Evolutionary conservation across 2,329 filamentous ascomycete species (phyloP).

Genomic region (Pestalotiopsis sp.): DNA sequence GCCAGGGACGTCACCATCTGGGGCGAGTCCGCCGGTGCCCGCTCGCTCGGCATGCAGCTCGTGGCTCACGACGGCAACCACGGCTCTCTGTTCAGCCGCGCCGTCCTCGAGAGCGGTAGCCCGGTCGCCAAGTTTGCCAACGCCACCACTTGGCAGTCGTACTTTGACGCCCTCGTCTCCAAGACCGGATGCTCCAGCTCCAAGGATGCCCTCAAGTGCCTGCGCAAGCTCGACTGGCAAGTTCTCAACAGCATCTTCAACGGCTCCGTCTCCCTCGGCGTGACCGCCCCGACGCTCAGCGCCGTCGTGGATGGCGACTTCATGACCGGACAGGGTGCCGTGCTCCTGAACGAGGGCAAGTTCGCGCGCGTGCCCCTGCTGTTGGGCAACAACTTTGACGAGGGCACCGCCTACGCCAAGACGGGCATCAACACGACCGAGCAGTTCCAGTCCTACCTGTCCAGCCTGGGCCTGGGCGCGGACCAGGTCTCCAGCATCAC

Average conservation of each 20-base stretch:
- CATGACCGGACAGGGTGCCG: slow-evolving; percentile 38
- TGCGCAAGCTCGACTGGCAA: slow-evolving; percentile 33
- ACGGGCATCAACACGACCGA: slow-evolving; percentile 56
- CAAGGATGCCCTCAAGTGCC: slow-evolving; percentile 31
- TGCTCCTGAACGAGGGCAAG: slow-evolving; percentile 25
- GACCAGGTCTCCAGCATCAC: not conserved
- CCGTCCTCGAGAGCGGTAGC: slow-evolving; percentile 52
- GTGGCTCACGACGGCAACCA: slow-evolving; percentile 55
- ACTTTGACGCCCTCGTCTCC: slow-evolving; percentile 32
- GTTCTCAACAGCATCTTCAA: slow-evolving; percentile 34
- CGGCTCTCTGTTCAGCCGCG: slow-evolving; percentile 55
- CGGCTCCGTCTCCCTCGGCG: slow-evolving; percentile 24
- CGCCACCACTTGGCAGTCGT: slow-evolving; percentile 19
- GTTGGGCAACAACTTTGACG: slow-evolving; percentile 36
- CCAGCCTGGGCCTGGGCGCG: slow-evolving; percentile 1
- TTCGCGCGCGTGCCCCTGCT: slow-evolving; percentile 38
- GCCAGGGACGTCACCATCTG: slow-evolving; percentile 51
- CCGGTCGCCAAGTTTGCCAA: slow-evolving; percentile 28
- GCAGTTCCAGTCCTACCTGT: slow-evolving; percentile 49
- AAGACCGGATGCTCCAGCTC: slow-evolving; percentile 26
- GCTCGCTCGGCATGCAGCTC: slow-evolving; percentile 52
- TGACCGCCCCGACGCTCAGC: slow-evolving; percentile 18
- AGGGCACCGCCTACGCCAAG: slow-evolving; percentile 53
- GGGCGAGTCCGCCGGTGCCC: slow-evolving; percentile 57
- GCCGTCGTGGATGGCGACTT: slow-evolving; percentile 42